Evolutionary conservation across 2,329 filamentous ascomycete species (phyloP), one percentile per base, ranked within the genome.

Genomic region (Hymenoscyphus occultus): DNA sequence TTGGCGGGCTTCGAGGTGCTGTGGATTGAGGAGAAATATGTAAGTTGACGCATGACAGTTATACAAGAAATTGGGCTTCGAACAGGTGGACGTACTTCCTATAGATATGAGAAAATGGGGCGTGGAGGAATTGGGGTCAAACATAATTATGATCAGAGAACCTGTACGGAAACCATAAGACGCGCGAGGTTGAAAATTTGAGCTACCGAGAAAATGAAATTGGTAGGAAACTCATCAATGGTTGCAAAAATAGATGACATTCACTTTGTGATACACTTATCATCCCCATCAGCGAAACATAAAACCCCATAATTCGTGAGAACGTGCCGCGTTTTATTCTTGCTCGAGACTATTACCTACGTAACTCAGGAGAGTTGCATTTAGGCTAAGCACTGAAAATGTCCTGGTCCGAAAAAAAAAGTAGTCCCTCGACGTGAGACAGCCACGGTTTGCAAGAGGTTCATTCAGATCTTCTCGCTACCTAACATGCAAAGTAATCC

Each of bases 21-120:
- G 28, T 28, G 28, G 28, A 28, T 28, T 28, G 2, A 35, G 4
- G 35, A 35, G 6, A 35, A 9, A 35, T 1, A 35, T 35, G 35
- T 7, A 7, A 35, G 5, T 10, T 35, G 35, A 35, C 35, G 9
- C 9, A 35, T 48, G 45, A n/a, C 40, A 74, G 12, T 31, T 81
- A 14, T 81, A 81, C 65, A 70, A 73, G 67, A 77, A 76, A 66
- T 61, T 77, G 5, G 78, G 78, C 10, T 80, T 77, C 63, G 71
- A 70, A 60, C 71, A 74, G 56, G 70, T 78, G 0, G 78, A 78
- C 57, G 62, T 71, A 32, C 62, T 78, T 13, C 64, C 65, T n/a
- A 58, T 75, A 9, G 74, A 77, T 67, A 65, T 75, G 67, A 65
- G 58, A 13, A 67, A 56, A 59, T 72, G 63, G 65, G 73, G 74